Evolutionary conservation across 2,329 filamentous ascomycete species (phyloP), one percentile per base, ranked within the genome.

Genomic region (Aspergillus sp.): DNA sequence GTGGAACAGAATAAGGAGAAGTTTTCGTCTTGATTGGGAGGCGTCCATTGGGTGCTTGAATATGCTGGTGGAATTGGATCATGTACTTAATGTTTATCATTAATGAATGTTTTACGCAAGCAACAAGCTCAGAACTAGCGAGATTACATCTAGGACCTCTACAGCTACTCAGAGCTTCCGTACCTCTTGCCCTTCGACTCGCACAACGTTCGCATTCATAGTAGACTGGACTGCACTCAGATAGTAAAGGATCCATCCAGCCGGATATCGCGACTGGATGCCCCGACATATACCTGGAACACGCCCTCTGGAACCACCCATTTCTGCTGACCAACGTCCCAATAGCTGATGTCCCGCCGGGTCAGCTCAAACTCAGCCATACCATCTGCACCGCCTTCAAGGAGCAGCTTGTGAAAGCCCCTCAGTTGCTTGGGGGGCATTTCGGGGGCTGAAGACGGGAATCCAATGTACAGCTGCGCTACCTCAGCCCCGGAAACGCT

Each of bases 381-480:
- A 38, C 62, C 63, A 23, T 65, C 74, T 63, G 76, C 68, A 1
- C 78, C 77, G 0, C 72, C 58, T 3, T 61, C 58, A 1, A 84
- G 64, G 9, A 59, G 59, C 1, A 79, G 59, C 66, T 83, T 84
- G 3, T 79, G 75, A 52, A 84, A 84, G 45, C 71, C 79, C 57
- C 80, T 71, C 5, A 82, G 73, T 59, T 78, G 75, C 64, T 58
- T 65, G 2, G 63, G 58, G 1, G 68, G 67, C 44, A 40, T 58
- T 3, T 51, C 49, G 6, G 62, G 58, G 10, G 52, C 52, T 50
- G 56, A 36, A 61, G 64, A 49, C 57, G 75, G 71, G 76, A 66
- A 78, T 70, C 4, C 62, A 58, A 84, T 65, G 62, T 85, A 85
- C 1, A 86, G 69, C 66, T 86, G 82, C 2, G 79, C 70, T 0